Evolutionary conservation across 495 filamentous ascomycete genomes (phyloP), one percentile per base, ranked within the genome.

Genomic region (Penicillium argentinense): DNA sequence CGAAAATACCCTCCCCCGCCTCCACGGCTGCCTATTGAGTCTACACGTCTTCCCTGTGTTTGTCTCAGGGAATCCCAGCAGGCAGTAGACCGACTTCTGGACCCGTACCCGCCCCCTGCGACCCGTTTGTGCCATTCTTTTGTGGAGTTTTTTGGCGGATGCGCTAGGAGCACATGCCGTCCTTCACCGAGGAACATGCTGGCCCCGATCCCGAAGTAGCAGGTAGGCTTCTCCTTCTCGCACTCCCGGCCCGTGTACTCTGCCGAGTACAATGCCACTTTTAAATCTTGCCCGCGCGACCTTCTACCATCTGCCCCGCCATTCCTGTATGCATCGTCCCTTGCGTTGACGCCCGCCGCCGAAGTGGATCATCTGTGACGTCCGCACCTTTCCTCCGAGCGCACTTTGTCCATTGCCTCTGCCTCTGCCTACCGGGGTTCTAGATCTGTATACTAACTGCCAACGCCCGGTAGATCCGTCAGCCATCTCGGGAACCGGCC

Each of bases 121-220:
- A 37, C n/a, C n/a, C n/a, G n/a, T n/a, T n/a, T n/a, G n/a, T n/a
- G n/a, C 33, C 23, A 33, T 28, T 45, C 39, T 44, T 45, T 27
- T 30, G 12, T 42, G 24, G 43, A 39, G 13, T 18, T 21, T 32
- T 28, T 17, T 18, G 40, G 23, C n/a, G n/a, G 24, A 28, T 33
- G 32, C 45, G 9, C 48, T 51, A 42, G 44, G 39, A 42, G 36
- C 51, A 56, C 39, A 71, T 69, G 62, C 66, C 66, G 39, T 72
- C 66, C 34, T 56, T 67, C 56, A 59, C 63, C 48, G 64, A 64
- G 42, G 56, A 57, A 37, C 42, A 48, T 45, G 42, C 26, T 32
- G 57, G 59, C 38, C 44, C 50, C 13, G 55, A 52, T 30, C 42
- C 53, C 49, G 64, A 67, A 53, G 34, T 57, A 51, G 53, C 60